Base-by-base conservation (phyloP, 768 basidiomycete genomes). In the Favolaschia claudopus region DNA sequence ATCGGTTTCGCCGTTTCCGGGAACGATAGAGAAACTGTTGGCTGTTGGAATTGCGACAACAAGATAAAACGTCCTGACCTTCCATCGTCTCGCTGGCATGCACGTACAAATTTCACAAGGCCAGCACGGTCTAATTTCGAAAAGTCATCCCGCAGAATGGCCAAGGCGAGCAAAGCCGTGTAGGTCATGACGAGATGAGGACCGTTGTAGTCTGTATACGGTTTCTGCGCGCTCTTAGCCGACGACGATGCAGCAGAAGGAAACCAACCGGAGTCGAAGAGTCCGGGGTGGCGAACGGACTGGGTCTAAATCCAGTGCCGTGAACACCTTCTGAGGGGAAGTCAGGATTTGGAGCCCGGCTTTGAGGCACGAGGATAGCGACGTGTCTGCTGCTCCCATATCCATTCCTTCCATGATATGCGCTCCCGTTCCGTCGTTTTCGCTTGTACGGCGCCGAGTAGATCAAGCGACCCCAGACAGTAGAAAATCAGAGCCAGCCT, bases 151-250 rank as follows among this genome's bases (percentile, higher is more conserved):
- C 91, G 83, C 24, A 99, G 81, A 60, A 97, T 89, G 0, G 90
- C 86, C 12, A 99, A 87, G 0, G 86, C 83, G 5, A 97, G 76
- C 12, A 99, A 71, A 0, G 95, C 93, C 1, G 95, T 93, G 68
- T 99, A 99, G 8, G 96, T 95, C 84, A 95, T 92, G 52, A 97
- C 93, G 15, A 98, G 77, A 72, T 98, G 91, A 1, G 93, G 91
- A 17, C 84, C 81, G 62, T 91, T 84, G 68, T 87, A 85, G 32
- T 82, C 79, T 10, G 77, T 72, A 64, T 83, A 79, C 24, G 72
- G 67, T 20, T 63, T 68, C 76, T 77, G 62, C 53, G 25, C 44
- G 24, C 33, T 8, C 37, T 38, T 33, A 57, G 24, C 46, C 28
- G 54, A 14, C 19, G 25, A 38, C 20, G 36, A 38, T 36, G 64